Conservation (phyloP, 1,284 basidiomycete species). For the Tilletiaria anomala region DNA sequence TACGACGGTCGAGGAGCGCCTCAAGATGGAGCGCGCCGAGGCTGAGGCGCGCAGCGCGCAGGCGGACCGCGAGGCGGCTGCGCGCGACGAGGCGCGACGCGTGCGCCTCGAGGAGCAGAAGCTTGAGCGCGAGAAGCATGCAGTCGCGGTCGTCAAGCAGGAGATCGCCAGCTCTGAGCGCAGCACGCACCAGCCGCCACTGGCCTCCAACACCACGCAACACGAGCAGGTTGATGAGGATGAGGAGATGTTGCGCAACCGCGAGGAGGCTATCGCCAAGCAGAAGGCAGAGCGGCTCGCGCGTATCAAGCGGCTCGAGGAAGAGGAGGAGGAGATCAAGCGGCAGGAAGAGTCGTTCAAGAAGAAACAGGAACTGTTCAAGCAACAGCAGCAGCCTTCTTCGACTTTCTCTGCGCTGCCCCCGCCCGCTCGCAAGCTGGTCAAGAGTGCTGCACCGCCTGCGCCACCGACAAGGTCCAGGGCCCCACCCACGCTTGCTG, state of each 20-base stretch:
- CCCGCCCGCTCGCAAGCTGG: conserved; percentile 11
- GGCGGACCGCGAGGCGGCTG: conserved; percentile 35
- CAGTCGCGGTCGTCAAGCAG: conserved; percentile 20
- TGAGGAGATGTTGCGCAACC: conserved; percentile 26
- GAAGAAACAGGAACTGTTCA: conserved; percentile 22
- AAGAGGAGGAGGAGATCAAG: conserved; percentile 29
- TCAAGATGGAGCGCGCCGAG: conserved; percentile 30
- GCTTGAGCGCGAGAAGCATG: conserved; percentile 16
- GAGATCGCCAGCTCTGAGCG: conserved; percentile 19
- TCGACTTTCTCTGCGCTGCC: conserved; percentile 13
- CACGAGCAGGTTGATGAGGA: conserved; percentile 15
- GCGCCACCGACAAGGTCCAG: conserved; percentile 13
- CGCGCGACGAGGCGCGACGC: conserved; percentile 30
- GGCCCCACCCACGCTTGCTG: conserved; percentile 2
- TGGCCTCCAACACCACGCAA: neutral
- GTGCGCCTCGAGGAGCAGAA: conserved; percentile 31
- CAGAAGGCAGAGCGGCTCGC: conserved; percentile 28
- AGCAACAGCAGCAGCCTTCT: conserved; percentile 4
- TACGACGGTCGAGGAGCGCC: conserved; percentile 27
- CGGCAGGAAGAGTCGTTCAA: conserved; percentile 29
- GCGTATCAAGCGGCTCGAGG: conserved; percentile 23
- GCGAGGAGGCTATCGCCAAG: conserved; percentile 29
- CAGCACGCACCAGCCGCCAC: conserved; percentile 11
- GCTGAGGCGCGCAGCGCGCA: conserved; percentile 29
- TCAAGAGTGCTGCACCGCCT: conserved; percentile 5